Evolutionary conservation across 2,329 filamentous ascomycete species (phyloP).

Genomic region (Aspergillus pseudonomiae): DNA sequence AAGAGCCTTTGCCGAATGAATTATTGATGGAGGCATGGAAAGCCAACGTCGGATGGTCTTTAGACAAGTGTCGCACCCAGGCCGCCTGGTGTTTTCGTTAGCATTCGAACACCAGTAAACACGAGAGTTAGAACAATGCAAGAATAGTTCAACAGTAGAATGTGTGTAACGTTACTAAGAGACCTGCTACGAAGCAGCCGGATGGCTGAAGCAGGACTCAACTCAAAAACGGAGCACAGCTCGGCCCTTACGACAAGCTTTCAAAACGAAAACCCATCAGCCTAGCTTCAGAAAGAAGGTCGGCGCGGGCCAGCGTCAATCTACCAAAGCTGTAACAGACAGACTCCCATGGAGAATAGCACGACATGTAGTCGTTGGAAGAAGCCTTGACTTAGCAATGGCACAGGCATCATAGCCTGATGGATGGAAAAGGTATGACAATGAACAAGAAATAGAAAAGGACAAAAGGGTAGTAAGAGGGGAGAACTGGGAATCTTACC

Average conservation of each 20-base stretch:
- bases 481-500: constrained; percentile 66
- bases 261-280: constrained; percentile 88
- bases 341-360: constrained; percentile 70
- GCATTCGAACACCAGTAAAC: constrained; percentile 28
- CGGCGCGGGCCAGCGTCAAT: constrained; percentile 75
- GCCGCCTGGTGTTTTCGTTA: constrained; percentile 66
- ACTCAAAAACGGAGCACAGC: constrained; percentile 92
- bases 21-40: constrained; percentile 96
- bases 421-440: constrained; percentile 20
- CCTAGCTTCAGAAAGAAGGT: constrained; percentile 66
- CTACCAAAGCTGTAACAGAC: constrained; percentile 99
- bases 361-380: constrained; percentile 61
- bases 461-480: constrained; percentile 10
- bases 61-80: constrained; percentile 87
- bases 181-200: constrained; percentile 70
- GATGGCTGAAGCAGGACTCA: constrained; percentile 77
- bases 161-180: constrained; percentile 99
- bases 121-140: constrained; percentile 33
- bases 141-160: constrained; percentile 43
- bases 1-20: constrained; percentile 91
- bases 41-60: constrained; percentile 89
- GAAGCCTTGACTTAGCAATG: constrained; percentile 87
- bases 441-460: constrained; percentile 8
- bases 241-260: constrained; percentile 71
- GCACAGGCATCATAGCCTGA: constrained; percentile 30